Evolutionary conservation across 108 stramenopile genomes (phyloP), one percentile per base, ranked within the genome.

Genomic region (Pseudonitzschia multistriata): DNA sequence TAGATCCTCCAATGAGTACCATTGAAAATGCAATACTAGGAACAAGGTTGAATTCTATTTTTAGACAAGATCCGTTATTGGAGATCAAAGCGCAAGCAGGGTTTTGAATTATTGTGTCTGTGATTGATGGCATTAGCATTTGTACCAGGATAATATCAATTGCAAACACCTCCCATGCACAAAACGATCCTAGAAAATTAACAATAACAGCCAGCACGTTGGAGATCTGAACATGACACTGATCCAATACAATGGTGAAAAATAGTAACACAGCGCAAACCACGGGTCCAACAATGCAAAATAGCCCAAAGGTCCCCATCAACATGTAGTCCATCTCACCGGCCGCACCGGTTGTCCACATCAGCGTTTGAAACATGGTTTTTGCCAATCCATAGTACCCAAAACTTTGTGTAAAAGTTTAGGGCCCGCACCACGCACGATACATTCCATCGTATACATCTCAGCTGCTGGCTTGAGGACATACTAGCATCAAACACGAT

Each of bases 151-250:
- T 59, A 29, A 86, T 76, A 19, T 90, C 93, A 6, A 90, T 71
- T 10, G 82, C 66, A 50, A 94, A 83, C 2, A 94, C 93, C 70
- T 94, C 93, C 93, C 93, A 94, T 5, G 88, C 84, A 62, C 93
- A 89, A 82, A 94, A 91, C 22, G 88, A 82, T 33, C 90, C 93
- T 0, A 91, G 66, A 50, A 85, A 82, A 60, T 87, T 84, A 47
- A 94, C 79, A 22, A 79, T 37, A 27, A 84, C 80, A 40, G 76
- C 68, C 24, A 71, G 37, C n/a, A n/a, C 15, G 17, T 34, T 36
- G 29, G 36, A 40, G 13, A 68, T 39, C 52, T 17, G 35, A n/a
- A 67, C 15, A 14, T 36, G 19, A 35, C 68, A 70, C 3, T 49
- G 45, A 67, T 77, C 65, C 65, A 77, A 52, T 6, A 82, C 29